These are phyloP conservation scores for Colletotrichum scovillei DNA, from an alignment of 2,329 filamentous ascomycete genomes.

Conservation along the genomic window DNA sequence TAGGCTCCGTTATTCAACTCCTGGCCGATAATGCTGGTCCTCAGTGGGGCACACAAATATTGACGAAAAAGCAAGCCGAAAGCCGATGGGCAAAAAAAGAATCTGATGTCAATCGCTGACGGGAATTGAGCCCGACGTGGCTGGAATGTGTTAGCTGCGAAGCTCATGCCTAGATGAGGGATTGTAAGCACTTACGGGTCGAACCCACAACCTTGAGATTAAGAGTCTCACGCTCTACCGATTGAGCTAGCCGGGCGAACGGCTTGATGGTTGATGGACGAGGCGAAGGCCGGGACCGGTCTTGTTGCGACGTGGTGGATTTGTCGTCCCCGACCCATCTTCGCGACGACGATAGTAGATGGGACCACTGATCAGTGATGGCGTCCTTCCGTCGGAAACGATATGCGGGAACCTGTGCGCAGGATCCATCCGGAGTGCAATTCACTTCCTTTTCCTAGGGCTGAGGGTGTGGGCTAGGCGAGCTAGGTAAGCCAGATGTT, in stretches of 20 bases:
- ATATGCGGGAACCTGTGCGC: background rate
- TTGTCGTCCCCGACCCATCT: background rate
- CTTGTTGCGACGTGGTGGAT: background rate
- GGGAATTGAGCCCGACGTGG: constrained; percentile 17
- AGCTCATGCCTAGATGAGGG: background rate
- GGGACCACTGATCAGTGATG: background rate
- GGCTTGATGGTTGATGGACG: background rate
- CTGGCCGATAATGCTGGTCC: background rate
- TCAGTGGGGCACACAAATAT: background rate
- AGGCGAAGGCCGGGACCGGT: background rate
- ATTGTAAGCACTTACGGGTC: constrained; percentile 41
- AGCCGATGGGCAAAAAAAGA: background rate
- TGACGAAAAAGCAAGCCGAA: background rate
- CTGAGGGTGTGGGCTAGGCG: background rate
- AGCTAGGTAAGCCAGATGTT: background rate
- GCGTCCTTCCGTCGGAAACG: background rate
- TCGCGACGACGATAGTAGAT: background rate
- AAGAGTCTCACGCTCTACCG: constrained; percentile 81
- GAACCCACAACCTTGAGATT: constrained; percentile 70
- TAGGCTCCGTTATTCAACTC: background rate
- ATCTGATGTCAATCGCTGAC: constrained; percentile 6
- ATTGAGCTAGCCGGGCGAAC: constrained; percentile 72
- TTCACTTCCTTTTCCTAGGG: background rate
- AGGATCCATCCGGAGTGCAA: background rate
- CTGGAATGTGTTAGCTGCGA: background rate